These are phyloP conservation scores for Fusarium sp. DNA, from an alignment of 2,329 filamentous ascomycete genomes.

Conservation along the genomic window DNA sequence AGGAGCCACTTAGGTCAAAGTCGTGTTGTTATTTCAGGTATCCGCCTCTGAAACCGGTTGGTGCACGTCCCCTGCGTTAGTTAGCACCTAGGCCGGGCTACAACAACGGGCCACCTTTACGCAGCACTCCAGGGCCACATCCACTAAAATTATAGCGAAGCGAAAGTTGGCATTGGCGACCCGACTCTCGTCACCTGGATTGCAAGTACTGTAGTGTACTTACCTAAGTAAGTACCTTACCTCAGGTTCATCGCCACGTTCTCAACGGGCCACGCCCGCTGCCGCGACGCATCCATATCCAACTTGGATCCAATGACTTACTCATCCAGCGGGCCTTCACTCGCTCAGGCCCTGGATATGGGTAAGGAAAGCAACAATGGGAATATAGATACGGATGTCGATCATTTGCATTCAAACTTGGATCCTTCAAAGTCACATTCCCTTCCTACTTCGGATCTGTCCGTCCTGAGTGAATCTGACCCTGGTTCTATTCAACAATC, in stretches of 20 bases:
- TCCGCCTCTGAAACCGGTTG: constrained; percentile 29
- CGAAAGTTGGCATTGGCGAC: constrained; percentile 21
- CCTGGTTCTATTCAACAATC: constrained; percentile 24
- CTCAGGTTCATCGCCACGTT: constrained; percentile 35
- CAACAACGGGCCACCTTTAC: constrained; percentile 28
- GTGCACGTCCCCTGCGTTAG: constrained; percentile 32
- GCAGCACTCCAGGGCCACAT: constrained; percentile 4
- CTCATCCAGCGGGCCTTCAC: constrained; percentile 48
- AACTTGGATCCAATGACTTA: constrained; percentile 48
- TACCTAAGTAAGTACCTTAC: background rate
- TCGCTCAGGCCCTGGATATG: constrained; percentile 47
- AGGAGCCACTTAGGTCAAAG: constrained; percentile 12
- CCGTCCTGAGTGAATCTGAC: constrained; percentile 30
- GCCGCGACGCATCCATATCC: constrained; percentile 34
- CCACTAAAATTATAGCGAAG: constrained; percentile 22
- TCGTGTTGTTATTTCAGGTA: constrained; percentile 37
- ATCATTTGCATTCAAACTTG: constrained; percentile 34
- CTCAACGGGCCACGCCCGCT: constrained; percentile 39
- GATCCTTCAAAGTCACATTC: constrained; percentile 29
- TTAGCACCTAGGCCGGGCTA: constrained; percentile 19
- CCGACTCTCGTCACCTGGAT: background rate
- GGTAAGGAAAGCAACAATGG: constrained; percentile 20
- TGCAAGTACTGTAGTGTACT: background rate
- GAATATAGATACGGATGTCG: constrained; percentile 34
- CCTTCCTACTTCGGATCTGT: constrained; percentile 29